phyloP scores from a whole-genome alignment of 1,284 basidiomycete genomes.

The Ustanciosporium gigantosporum region DNA sequence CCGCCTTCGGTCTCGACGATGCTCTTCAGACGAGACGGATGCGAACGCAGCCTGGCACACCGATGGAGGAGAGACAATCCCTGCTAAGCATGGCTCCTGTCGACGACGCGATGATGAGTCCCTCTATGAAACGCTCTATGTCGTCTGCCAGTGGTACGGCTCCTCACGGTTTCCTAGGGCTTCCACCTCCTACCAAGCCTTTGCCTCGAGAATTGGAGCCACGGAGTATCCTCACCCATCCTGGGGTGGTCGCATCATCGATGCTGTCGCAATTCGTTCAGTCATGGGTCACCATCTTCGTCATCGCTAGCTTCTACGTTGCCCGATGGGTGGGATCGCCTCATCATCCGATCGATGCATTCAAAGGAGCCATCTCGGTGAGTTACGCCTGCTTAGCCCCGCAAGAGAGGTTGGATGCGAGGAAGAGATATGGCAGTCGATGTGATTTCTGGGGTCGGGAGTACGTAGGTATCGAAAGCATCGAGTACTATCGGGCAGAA shows the following conservation, averaged over 20 bases:
- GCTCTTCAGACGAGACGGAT: constrained; percentile 38
- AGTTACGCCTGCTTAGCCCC: constrained; percentile 52
- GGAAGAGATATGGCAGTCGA: constrained; percentile 53
- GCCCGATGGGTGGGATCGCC: constrained; percentile 57
- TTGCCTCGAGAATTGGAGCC: constrained; percentile 32
- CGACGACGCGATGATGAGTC: not conserved
- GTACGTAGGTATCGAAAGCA: constrained; percentile 47
- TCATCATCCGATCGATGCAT: constrained; percentile 56
- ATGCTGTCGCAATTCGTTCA: constrained; percentile 59
- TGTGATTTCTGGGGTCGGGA: constrained; percentile 51
- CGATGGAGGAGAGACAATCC: constrained; percentile 27
- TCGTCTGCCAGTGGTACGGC: constrained; percentile 22
- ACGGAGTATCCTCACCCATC: constrained; percentile 55
- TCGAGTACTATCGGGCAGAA: constrained; percentile 44
- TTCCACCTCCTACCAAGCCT: constrained; percentile 23
- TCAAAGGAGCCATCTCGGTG: constrained; percentile 59
- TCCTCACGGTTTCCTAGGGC: constrained; percentile 26
- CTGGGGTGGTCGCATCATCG: constrained; percentile 59
- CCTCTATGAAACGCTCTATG: constrained; percentile 8
- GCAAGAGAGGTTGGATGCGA: constrained; percentile 26
- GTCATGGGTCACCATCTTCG: constrained; percentile 38
- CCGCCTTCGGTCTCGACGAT: constrained; percentile 56
- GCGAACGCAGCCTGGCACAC: constrained; percentile 40
- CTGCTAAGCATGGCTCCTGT: constrained; percentile 14
- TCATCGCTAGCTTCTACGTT: constrained; percentile 54